phyloP scores from a whole-genome alignment of 805 yeast genomes.

The Yamadazyma akitaensis region DNA sequence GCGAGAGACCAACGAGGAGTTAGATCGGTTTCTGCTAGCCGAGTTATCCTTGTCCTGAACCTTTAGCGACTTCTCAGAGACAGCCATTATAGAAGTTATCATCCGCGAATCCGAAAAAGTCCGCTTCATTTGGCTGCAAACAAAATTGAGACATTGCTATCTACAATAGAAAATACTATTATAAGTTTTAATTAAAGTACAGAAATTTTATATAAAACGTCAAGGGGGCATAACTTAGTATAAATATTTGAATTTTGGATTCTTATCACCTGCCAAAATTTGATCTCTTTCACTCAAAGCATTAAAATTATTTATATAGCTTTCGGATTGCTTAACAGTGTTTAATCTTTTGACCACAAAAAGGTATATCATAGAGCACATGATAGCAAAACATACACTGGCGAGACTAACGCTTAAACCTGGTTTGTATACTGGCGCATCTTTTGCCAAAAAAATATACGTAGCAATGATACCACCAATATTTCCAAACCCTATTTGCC shows the following conservation, averaged over 20 bases:
- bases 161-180: neutral
- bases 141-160: neutral
- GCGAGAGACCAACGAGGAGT: conserved; percentile 6
- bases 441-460: conserved; percentile 50
- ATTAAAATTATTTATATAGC: conserved; percentile 26
- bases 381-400: conserved; percentile 41
- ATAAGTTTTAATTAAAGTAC: neutral
- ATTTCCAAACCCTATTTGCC: conserved; percentile 69
- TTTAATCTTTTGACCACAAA: conserved; percentile 22
- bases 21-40: conserved; percentile 5
- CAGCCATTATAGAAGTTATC: neutral
- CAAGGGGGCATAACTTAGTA: conserved; percentile 10
- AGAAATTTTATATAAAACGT: neutral
- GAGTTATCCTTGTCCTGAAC: neutral
- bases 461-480: conserved; percentile 70
- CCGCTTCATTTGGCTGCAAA: conserved; percentile 1
- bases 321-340: conserved; percentile 22
- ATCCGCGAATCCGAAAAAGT: neutral
- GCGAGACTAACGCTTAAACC: conserved; percentile 55
- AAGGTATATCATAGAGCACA: conserved; percentile 32
- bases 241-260: conserved; percentile 33
- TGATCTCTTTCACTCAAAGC: conserved; percentile 26
- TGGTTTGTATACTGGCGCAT: conserved; percentile 56
- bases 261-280: conserved; percentile 34
- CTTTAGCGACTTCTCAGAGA: neutral